Evolutionary conservation across 768 basidiomycete species (phyloP).

Genomic region (Leucogyrophana mollusca): DNA sequence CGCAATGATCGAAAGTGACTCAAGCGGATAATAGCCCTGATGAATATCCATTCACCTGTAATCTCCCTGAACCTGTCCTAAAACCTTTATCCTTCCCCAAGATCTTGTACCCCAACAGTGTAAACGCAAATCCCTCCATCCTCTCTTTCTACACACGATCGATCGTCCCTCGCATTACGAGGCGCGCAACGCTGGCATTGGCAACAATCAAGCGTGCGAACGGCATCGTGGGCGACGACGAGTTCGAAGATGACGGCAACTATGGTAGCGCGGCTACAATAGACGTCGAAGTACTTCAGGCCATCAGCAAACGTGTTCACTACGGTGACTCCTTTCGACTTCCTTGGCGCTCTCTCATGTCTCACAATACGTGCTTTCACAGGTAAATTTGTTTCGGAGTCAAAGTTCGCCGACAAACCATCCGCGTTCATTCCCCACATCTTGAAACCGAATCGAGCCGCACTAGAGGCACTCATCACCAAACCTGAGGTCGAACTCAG

Average conservation of each 20-base stretch:
- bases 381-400: constrained; percentile 99
- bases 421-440: constrained; percentile 93
- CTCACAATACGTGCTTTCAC: constrained; percentile 8
- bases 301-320: constrained; percentile 97
- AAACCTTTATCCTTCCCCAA: constrained; percentile 69
- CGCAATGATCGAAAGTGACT: too few relatives aligned
- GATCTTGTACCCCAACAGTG: constrained; percentile 72
- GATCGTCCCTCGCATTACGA: constrained; percentile 89
- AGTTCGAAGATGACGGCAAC: constrained; percentile 93
- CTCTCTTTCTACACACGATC: constrained; percentile 82
- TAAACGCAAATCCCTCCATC: constrained; percentile 89
- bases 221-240: constrained; percentile 65
- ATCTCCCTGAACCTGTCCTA: constrained; percentile 82
- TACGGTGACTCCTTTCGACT: constrained; percentile 60
- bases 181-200: constrained; percentile 63
- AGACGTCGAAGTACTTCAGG: constrained; percentile 95
- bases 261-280: constrained; percentile 94
- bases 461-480: constrained; percentile 87
- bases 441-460: constrained; percentile 67
- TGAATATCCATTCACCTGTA: constrained; percentile 90
- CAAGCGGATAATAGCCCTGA: constrained; percentile 72
- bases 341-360: neutral
- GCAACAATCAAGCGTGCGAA: constrained; percentile 63
- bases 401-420: constrained; percentile 89
- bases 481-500: constrained; percentile 94